Evolutionary conservation across 2,329 filamentous ascomycete genomes (phyloP).

Genomic region (Penicillium sp.): DNA sequence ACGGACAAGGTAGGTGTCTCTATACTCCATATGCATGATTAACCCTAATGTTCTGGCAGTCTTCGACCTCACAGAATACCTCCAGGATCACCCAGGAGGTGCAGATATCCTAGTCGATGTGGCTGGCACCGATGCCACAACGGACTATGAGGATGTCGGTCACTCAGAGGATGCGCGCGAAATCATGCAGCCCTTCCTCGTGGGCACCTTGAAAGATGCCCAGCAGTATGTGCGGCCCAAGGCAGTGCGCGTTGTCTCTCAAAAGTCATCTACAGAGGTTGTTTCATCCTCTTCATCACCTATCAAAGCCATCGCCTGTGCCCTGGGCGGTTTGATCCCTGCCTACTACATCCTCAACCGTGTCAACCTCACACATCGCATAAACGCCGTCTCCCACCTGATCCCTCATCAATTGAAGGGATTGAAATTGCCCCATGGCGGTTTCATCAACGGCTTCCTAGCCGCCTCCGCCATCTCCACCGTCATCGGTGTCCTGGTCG

Average conservation of each 20-base stretch:
- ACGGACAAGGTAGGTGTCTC: conserved; percentile 51
- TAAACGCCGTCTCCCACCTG: conserved; percentile 3
- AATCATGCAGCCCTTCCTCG: conserved; percentile 39
- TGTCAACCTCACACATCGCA: not conserved
- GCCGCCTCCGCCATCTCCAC: conserved; percentile 14
- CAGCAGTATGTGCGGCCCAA: conserved; percentile 17
- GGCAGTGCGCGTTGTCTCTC: conserved; percentile 22
- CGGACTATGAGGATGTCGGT: conserved; percentile 46
- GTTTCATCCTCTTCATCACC: conserved; percentile 21
- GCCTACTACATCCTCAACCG: conserved; percentile 2
- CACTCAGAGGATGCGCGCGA: conserved; percentile 50
- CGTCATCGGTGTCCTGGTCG: conserved; percentile 9
- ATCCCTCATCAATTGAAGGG: conserved; percentile 4
- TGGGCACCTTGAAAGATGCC: conserved; percentile 38
- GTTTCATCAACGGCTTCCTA: conserved; percentile 17
- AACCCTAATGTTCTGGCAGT: conserved; percentile 41
- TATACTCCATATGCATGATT: too few relatives aligned
- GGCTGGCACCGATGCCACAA: conserved; percentile 46
- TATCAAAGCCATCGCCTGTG: conserved; percentile 20
- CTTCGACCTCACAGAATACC: conserved; percentile 60
- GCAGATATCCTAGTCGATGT: conserved; percentile 42
- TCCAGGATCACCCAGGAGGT: conserved; percentile 59
- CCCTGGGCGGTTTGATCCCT: conserved; percentile 6
- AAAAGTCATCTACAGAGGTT: conserved; percentile 9
- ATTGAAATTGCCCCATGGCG: conserved; percentile 11